Base-by-base conservation (phyloP, 2,329 filamentous ascomycete genomes). In the Calonectria pteridis region DNA sequence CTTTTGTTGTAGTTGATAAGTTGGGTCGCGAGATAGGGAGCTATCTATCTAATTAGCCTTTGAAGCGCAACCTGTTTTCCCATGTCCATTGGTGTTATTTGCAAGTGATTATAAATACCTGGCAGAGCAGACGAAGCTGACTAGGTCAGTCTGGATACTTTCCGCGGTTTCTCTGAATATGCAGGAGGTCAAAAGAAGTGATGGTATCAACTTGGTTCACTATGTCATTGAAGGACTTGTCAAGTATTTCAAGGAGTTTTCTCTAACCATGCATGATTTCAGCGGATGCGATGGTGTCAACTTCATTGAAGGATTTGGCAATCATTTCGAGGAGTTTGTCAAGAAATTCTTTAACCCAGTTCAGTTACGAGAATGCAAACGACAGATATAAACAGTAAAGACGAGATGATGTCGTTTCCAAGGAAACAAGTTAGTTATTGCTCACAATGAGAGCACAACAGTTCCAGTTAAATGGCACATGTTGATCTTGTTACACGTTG, bases 21-120 rank as follows among this genome's bases (percentile, higher is more conserved):
- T 70, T 58, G 37, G 51, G 62, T 65, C 40, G 59, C 53, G 40
- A 66, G 71, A 67, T 73, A 53, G 20, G 59, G 67, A 58, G 50
- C 49, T 73, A 67, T 69, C 37, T 69, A 67, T 69, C 50, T 70
- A 73, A 64, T 72, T 40, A 69, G 59, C 59, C 33, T 31, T 70
- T 49, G 66, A 73, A 53, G 53, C 50, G 67, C 58, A 59, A 51
- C 18, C 23, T 33, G 29, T 40, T 50, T 46, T 40, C 40, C 9
- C 13, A 59, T 59, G 35, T 37, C 14, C n/a, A 26, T 37, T 33
- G 55, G 33, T 59, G 53, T n/a, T 23, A 26, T 59, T 58, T 55
- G 33, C 55, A 37, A 59, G 55, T 59, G 55, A 59, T 35, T 4
- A 5, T 16, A 26, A 26, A 16, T 55, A 23, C 9, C 13, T 46